Conservation (phyloP, 495 filamentous ascomycete genomes). For the Annulohypoxylon stygium region DNA sequence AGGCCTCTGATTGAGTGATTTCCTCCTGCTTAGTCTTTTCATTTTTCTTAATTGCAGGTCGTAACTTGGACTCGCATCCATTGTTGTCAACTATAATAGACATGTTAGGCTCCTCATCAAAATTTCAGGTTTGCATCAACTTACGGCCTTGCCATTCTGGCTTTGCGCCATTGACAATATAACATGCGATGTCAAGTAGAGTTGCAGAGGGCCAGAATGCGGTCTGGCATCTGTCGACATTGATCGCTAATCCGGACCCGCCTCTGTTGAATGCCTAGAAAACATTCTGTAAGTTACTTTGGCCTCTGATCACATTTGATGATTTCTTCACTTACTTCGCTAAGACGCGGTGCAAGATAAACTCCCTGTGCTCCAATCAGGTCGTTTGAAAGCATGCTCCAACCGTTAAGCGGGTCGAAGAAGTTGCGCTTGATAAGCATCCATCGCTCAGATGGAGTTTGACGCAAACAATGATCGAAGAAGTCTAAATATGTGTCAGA, state of each 20-base stretch:
- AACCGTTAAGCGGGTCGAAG: slow-evolving; percentile 65
- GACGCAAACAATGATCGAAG: slow-evolving; percentile 88
- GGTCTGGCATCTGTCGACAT: slow-evolving; percentile 84
- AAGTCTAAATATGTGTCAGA: slow-evolving; percentile 67
- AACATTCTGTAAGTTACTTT: slow-evolving; percentile 12
- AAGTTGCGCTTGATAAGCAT: slow-evolving; percentile 81
- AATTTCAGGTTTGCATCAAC: neutral
- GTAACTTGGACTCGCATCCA: neutral
- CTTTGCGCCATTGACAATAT: slow-evolving; percentile 30
- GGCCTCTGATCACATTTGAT: neutral
- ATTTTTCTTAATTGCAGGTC: neutral
- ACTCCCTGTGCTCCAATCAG: slow-evolving; percentile 86
- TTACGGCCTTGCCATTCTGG: slow-evolving; percentile 29
- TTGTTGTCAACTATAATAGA: slow-evolving; percentile 15
- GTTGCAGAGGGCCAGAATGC: slow-evolving; percentile 73
- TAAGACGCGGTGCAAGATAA: slow-evolving; percentile 82
- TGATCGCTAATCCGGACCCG: slow-evolving; percentile 73
- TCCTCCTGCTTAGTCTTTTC: neutral
- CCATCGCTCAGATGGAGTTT: slow-evolving; percentile 73
- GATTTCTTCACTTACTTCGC: slow-evolving; percentile 60
- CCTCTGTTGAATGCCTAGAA: slow-evolving; percentile 57
- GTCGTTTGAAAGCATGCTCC: slow-evolving; percentile 22
- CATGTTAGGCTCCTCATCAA: slow-evolving; percentile 2
- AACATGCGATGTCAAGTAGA: slow-evolving; percentile 47
- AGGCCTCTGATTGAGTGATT: slow-evolving; percentile 53